Conservation (phyloP, 2,329 filamentous ascomycete species). For the Conoideocrella luteorostrata region DNA sequence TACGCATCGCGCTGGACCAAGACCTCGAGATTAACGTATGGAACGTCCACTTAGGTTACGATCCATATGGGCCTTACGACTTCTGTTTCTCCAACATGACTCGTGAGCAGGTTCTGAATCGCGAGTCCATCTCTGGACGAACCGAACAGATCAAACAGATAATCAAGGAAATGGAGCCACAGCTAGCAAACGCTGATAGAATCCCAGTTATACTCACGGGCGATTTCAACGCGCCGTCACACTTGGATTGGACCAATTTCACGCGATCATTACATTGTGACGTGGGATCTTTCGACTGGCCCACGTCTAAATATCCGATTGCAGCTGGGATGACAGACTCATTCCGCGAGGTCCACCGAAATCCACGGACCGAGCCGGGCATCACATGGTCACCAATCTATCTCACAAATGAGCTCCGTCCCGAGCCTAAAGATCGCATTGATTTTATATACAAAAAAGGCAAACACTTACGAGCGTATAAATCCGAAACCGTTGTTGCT, state of each 20-base stretch:
- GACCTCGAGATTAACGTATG: conserved; percentile 26
- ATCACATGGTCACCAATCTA: conserved; percentile 36
- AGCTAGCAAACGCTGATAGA: conserved; percentile 23
- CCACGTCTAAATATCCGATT: conserved; percentile 28
- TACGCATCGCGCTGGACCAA: conserved; percentile 28
- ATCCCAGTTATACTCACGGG: conserved; percentile 30
- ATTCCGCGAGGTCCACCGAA: conserved; percentile 29
- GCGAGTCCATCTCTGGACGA: conserved; percentile 30
- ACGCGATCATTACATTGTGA: conserved; percentile 29
- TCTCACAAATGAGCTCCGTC: conserved; percentile 22
- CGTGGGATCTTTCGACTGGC: conserved; percentile 28
- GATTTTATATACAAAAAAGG: conserved; percentile 37
- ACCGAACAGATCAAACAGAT: conserved; percentile 31
- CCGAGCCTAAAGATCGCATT: conserved; percentile 35
- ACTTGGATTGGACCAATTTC: conserved; percentile 33
- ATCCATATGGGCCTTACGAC: conserved; percentile 37
- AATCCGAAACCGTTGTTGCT: conserved; percentile 24
- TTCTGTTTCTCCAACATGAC: conserved; percentile 32
- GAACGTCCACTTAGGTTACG: conserved; percentile 28
- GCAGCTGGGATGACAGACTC: conserved; percentile 33
- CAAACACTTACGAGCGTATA: conserved; percentile 24
- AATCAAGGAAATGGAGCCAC: conserved; percentile 24
- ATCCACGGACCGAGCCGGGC: conserved; percentile 25
- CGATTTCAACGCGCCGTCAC: conserved; percentile 39
- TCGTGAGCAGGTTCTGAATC: conserved; percentile 24